Base-by-base conservation (phyloP, 495 filamentous ascomycete genomes). In the Annulohypoxylon stygium region DNA sequence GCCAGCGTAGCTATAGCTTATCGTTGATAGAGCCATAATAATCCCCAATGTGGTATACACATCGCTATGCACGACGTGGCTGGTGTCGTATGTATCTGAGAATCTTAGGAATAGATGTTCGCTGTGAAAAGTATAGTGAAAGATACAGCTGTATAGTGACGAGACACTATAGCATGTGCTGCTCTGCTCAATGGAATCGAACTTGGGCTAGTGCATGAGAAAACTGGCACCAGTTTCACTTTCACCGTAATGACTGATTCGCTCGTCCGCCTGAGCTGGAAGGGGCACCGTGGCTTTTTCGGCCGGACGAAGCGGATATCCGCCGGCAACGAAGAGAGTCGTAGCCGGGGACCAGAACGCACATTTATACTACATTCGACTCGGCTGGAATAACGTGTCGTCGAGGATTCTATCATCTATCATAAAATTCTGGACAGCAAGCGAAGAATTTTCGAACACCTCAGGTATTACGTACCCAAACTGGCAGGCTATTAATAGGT, bases 401-500 rank as follows among this genome's bases (percentile, higher is more conserved):
- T 51, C 48, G 20, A 51, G 10, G 25, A 11, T 6, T n/a, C n/a
- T 55, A 34, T 55, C 20, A 55, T 55, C 14, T 55, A 34, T 55
- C 51, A 34, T 11, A 34, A 11, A 33, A 55, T 2, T 8, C 26
- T 10, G 9, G 12, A 14, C 5, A 16, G 51, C 30, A 26, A 55
- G 51, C 16, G 26, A 51, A 51, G 51, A 12, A 34, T 6, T 16
- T 55, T 55, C 26, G 51, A 55, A 55, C 26, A 16, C 26, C 34
- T 33, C 18, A 51, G 9, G 23, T 34, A 14, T 16, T 16, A 55
- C 14, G 51, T 34, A 33, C 11, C 30, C 4, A 34, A 55, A 14
- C 12, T 34, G 51, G 30, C 25, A 34, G 25, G 25, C 51, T 55
- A 55, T 55, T 55, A n/a, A 55, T 55, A 55, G 51, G 25, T 34